These are phyloP conservation scores for Vitis hybrid DNA, from an alignment of 177 flowering plant species.

Conservation along the genomic window DNA sequence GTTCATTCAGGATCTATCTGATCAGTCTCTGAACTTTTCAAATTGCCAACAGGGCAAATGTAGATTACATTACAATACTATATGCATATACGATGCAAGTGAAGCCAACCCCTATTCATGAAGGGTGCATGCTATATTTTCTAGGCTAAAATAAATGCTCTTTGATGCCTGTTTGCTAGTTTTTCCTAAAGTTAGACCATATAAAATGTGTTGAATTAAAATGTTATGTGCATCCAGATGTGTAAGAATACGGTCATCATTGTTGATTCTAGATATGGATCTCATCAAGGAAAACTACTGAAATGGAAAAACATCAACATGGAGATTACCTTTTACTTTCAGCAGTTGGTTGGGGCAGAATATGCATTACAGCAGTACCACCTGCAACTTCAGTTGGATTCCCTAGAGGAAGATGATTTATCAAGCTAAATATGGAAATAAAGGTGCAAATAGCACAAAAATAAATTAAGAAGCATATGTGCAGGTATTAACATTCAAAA, in stretches of 20 bases:
- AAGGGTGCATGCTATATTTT: too few relatives aligned
- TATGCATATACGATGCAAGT: neutral
- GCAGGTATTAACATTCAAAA: neutral
- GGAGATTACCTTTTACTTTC: slow-evolving; percentile 72
- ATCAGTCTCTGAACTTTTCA: neutral
- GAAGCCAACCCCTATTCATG: too few relatives aligned
- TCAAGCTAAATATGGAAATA: neutral
- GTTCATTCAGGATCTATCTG: neutral
- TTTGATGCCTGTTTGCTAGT: neutral
- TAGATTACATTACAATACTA: too few relatives aligned
- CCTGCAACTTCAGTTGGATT: slow-evolving; percentile 41
- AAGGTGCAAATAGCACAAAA: neutral
- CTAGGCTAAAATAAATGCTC: too few relatives aligned
- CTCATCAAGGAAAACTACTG: neutral
- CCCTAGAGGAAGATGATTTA: slow-evolving; percentile 34
- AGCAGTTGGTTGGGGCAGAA: slow-evolving; percentile 76
- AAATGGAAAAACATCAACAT: neutral
- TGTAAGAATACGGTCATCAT: neutral
- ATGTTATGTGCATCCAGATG: neutral
- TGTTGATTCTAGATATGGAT: neutral
- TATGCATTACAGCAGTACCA: slow-evolving; percentile 42
- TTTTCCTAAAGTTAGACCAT: neutral
- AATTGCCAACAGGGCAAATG: neutral
- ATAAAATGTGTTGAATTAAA: neutral
- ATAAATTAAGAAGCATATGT: neutral